These are phyloP conservation scores for Vitis rupestris DNA, from an alignment of 164 flowering plant species.

Conservation along the genomic window DNA sequence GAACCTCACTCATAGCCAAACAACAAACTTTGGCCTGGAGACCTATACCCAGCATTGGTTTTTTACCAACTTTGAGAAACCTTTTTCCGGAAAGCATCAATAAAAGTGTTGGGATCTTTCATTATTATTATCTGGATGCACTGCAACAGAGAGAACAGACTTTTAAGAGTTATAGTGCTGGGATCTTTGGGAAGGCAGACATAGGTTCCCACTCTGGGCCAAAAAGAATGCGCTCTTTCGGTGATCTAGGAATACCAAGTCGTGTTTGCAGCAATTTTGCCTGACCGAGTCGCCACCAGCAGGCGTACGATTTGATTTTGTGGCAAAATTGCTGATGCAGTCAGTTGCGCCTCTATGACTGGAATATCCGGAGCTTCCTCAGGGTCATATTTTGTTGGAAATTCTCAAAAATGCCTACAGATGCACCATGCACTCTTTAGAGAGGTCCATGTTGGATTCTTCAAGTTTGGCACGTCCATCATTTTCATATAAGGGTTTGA, in stretches of 20 bases:
- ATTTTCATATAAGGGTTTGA: no score
- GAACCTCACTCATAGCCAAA: slow-evolving; percentile 35
- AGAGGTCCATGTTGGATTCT: no score
- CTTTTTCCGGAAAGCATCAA: slow-evolving; percentile 23
- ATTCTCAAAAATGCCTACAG: no score
- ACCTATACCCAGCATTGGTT: slow-evolving; percentile 47
- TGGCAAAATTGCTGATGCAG: no score
- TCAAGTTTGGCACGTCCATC: no score
- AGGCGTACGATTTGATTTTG: no score
- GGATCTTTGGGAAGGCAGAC: slow-evolving; percentile 32
- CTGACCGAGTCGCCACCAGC: no score
- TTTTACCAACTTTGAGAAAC: no score
- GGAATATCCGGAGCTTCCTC: no score
- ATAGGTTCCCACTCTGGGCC: slow-evolving; percentile 43
- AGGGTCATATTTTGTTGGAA: no score
- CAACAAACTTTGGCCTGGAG: slow-evolving; percentile 44
- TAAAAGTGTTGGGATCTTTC: slow-evolving; percentile 11
- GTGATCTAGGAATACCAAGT: slow-evolving; percentile 36
- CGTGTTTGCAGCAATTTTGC: slow-evolving; percentile 61
- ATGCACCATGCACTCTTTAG: no score
- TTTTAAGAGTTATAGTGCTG: slow-evolving; percentile 22
- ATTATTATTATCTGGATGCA: slow-evolving; percentile 32
- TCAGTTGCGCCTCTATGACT: no score
- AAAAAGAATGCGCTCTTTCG: slow-evolving; percentile 49
- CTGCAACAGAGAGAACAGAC: slow-evolving; percentile 37